These are phyloP conservation scores for Spencermartinsiella ligniputridi DNA, from an alignment of 1,139 yeast species.

Conservation along the genomic window DNA sequence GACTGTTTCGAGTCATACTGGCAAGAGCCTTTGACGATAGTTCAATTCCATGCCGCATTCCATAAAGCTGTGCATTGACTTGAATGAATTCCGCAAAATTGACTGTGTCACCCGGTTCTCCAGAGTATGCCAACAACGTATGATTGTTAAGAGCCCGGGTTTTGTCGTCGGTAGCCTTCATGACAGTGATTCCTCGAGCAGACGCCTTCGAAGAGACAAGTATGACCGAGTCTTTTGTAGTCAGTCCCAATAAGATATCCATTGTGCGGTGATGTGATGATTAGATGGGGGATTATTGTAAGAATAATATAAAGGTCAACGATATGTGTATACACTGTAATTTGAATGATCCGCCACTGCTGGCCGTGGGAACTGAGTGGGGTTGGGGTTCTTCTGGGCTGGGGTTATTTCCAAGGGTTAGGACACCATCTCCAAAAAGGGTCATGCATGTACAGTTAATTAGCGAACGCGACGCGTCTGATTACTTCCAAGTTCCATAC, in stretches of 20 bases:
- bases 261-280: too few species aligned
- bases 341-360: too few species aligned
- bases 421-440: too few species aligned
- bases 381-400: too few species aligned
- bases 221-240: constrained; percentile 72
- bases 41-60: constrained; percentile 81
- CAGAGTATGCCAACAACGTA: constrained; percentile 82
- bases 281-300: too few species aligned
- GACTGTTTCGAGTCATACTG: constrained; percentile 78
- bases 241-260: constrained; percentile 90
- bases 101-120: constrained; percentile 95
- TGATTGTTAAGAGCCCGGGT: constrained; percentile 74
- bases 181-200: constrained; percentile 86
- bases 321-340: too few species aligned
- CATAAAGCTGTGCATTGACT: constrained; percentile 85
- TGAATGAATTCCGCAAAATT: constrained; percentile 92
- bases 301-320: too few species aligned
- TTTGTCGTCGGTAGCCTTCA: constrained; percentile 85
- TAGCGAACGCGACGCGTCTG: not conserved
- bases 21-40: constrained; percentile 70
- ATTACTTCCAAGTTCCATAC: too few species aligned
- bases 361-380: too few species aligned
- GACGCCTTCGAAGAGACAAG: constrained; percentile 92
- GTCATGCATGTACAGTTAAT: too few species aligned
- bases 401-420: too few species aligned